Percentiles rank a stretch among this genome's conserved stretches.
Conservation (phyloP, 2,329 filamentous ascomycete species). For the Didymella pinodella region DNA sequence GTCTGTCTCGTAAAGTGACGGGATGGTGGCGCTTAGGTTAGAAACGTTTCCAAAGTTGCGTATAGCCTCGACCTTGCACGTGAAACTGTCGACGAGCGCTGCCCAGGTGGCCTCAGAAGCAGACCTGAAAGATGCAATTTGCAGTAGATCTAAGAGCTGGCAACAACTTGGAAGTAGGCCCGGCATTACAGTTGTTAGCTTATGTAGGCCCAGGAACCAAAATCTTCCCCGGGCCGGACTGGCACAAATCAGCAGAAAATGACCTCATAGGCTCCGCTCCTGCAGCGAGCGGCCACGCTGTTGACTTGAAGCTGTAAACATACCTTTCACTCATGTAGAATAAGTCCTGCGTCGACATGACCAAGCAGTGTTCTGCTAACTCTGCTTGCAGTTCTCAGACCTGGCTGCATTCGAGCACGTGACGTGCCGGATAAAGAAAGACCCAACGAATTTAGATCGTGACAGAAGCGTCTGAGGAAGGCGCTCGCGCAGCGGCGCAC, state of each 20-base stretch:
- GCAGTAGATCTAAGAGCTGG: neutral
- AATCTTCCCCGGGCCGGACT: slow-evolving; percentile 1
- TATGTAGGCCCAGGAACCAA: slow-evolving; percentile 6
- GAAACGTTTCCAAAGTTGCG: neutral
- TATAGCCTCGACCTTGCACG: neutral
- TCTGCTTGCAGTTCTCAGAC: neutral
- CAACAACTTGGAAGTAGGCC: neutral
- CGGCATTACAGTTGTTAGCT: slow-evolving; percentile 3
- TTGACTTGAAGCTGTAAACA: slow-evolving; percentile 6
- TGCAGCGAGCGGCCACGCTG: neutral
- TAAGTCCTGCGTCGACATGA: no score
- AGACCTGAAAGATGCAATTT: neutral
- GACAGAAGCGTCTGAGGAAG: neutral
- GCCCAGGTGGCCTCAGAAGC: neutral
- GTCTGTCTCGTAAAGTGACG: neutral
- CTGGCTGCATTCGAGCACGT: neutral
- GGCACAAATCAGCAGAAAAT: slow-evolving; percentile 8
- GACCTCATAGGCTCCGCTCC: slow-evolving; percentile 18
- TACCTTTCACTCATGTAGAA: neutral
- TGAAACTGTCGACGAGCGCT: no score
- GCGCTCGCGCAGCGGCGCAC: neutral
- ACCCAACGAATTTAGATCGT: neutral
- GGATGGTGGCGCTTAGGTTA: slow-evolving; percentile 9
- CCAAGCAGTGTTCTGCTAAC: neutral
- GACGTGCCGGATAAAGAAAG: neutral